Percentiles rank a stretch among this genome's conserved stretches.
Evolutionary conservation across 1,139 yeast genomes (phyloP).

Genomic region (Yamadazyma friedrichii): DNA sequence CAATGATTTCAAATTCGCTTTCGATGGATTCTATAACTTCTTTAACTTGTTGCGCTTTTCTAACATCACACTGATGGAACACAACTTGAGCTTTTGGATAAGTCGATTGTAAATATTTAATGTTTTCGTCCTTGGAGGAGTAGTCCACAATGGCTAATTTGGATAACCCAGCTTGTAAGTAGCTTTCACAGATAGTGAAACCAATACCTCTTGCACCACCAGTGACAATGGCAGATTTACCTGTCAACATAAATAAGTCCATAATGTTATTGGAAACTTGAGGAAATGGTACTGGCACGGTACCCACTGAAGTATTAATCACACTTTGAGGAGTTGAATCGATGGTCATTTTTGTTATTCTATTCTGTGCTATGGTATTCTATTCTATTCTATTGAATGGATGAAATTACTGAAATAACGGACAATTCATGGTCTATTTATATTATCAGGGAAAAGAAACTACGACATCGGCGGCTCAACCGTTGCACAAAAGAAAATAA

Average conservation of each 20-base stretch:
- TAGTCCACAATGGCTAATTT: slow-evolving; percentile 47
- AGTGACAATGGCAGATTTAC: slow-evolving; percentile 40
- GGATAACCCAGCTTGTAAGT: slow-evolving; percentile 43
- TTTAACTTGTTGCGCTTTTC: slow-evolving; percentile 37
- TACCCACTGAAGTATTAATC: slow-evolving; percentile 36
- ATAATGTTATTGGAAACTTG: slow-evolving; percentile 30
- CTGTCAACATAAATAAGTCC: slow-evolving; percentile 36
- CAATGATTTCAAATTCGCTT: slow-evolving; percentile 40
- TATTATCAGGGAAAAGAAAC: too few relatives aligned
- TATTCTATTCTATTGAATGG: neutral
- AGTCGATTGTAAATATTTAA: slow-evolving; percentile 26
- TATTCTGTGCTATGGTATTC: neutral
- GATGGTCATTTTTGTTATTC: slow-evolving; percentile 5
- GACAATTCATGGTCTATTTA: too few relatives aligned
- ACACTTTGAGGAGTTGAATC: slow-evolving; percentile 17
- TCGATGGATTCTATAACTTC: slow-evolving; percentile 30
- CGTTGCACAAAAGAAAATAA: too few relatives aligned
- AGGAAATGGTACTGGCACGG: slow-evolving; percentile 42
- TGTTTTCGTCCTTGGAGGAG: slow-evolving; percentile 29
- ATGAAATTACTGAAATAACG: too few relatives aligned
- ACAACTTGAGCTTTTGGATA: slow-evolving; percentile 33
- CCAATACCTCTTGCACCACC: slow-evolving; percentile 50
- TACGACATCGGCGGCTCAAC: too few relatives aligned
- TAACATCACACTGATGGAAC: slow-evolving; percentile 41
- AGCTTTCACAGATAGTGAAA: slow-evolving; percentile 43